Percentiles rank a stretch among this genome's conserved stretches.
Evolutionary conservation across 495 filamentous ascomycete species (phyloP).

Genomic region (Tuber magnatum): DNA sequence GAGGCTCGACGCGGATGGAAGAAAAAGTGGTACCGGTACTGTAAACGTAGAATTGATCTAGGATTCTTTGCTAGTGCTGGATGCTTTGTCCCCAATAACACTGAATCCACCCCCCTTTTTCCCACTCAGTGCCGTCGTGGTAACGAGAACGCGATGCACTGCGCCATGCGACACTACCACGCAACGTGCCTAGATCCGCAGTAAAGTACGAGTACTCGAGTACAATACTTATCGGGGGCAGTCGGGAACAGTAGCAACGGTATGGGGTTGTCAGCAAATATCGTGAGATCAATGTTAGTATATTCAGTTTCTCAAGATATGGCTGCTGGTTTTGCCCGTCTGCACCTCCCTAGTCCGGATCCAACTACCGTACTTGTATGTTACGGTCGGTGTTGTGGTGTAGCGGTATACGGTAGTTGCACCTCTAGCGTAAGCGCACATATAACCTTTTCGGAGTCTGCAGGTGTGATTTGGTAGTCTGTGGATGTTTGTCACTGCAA

Average conservation of each 20-base stretch:
- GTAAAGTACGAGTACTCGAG: too few relatives aligned
- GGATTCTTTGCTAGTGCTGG: not conserved
- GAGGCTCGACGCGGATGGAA: not conserved
- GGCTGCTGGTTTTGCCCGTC: not conserved
- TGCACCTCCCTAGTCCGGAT: not conserved
- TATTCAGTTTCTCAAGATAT: not conserved
- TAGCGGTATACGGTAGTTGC: too few relatives aligned
- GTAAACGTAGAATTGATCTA: not conserved
- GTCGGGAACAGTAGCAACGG: too few relatives aligned
- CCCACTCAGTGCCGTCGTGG: not conserved
- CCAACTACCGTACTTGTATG: too few relatives aligned
- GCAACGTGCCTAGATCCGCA: not conserved
- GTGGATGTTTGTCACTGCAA: not conserved
- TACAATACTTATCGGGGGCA: too few relatives aligned
- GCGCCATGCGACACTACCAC: not conserved
- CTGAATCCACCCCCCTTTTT: not conserved
- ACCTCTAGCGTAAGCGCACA: not conserved
- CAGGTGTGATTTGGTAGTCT: not conserved
- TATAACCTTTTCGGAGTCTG: not conserved
- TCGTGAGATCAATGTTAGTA: not conserved
- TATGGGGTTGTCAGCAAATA: not conserved
- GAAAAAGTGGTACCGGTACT: too few relatives aligned
- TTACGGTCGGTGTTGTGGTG: not conserved
- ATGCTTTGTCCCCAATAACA: not conserved
- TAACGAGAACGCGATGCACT: not conserved